Evolutionary conservation across 306 rosid species (phyloP).

Genomic region (Cucumis hystrix): DNA sequence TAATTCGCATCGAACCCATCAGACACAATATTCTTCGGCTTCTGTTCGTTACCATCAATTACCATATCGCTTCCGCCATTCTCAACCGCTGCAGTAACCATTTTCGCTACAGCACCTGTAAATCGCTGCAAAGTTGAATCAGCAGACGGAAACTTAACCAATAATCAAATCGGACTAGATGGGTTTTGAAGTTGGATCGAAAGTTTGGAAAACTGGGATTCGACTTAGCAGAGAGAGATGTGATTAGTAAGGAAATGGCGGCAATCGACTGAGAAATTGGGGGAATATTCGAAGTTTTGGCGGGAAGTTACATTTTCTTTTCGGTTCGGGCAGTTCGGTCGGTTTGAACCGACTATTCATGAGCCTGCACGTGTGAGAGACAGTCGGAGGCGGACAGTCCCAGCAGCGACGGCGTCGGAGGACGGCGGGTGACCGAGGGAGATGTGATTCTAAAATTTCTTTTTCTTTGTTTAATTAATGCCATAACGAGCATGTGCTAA

Average conservation of each 20-base stretch:
- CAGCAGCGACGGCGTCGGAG: too few relatives aligned
- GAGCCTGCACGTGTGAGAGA: neutral
- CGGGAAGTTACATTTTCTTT: neutral
- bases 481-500: too few relatives aligned
- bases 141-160: neutral
- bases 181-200: neutral
- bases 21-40: constrained; percentile 11
- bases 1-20: constrained; percentile 31
- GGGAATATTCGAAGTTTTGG: neutral
- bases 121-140: neutral
- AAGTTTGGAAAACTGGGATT: neutral
- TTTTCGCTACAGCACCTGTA: constrained; percentile 1
- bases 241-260: neutral
- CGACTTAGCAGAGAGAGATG: neutral
- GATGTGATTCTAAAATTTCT: too few relatives aligned
- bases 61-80: constrained; percentile 28
- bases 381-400: too few relatives aligned
- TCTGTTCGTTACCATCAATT: constrained; percentile 27
- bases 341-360: neutral
- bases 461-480: too few relatives aligned
- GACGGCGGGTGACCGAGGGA: too few relatives aligned
- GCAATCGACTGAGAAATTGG: neutral
- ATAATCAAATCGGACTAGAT: neutral
- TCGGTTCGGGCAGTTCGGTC: neutral
- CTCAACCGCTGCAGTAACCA: constrained; percentile 24